Conservation (phyloP, 2,329 filamentous ascomycete genomes). For the Venturia oleaginea region DNA sequence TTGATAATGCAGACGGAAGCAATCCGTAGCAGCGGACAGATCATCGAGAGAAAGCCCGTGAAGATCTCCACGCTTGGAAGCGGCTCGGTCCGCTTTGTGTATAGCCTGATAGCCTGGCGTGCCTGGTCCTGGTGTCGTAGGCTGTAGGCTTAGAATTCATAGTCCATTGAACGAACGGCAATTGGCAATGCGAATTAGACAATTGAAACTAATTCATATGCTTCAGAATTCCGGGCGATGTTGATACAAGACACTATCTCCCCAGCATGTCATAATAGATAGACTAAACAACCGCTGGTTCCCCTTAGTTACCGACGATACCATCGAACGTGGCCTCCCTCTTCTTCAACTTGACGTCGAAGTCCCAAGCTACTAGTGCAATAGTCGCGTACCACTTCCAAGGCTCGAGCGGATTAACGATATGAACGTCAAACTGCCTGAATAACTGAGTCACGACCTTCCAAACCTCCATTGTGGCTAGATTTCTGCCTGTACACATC, state of each 20-base stretch:
- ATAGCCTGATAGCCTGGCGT: too few relatives aligned
- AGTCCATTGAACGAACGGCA: too few relatives aligned
- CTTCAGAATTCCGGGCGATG: too few relatives aligned
- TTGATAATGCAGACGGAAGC: background rate
- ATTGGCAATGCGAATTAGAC: too few relatives aligned
- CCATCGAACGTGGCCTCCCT: background rate
- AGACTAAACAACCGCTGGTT: too few relatives aligned
- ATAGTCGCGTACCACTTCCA: background rate
- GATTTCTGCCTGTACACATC: slow-evolving; percentile 27
- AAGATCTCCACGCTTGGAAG: background rate
- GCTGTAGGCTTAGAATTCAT: too few relatives aligned
- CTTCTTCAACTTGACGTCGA: background rate
- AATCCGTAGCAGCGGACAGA: background rate
- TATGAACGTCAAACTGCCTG: slow-evolving; percentile 10
- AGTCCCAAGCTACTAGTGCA: background rate
- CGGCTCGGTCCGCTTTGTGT: background rate
- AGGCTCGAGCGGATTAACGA: slow-evolving; percentile 10
- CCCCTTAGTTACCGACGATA: background rate
- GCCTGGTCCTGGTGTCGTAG: too few relatives aligned
- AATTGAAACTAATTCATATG: too few relatives aligned
- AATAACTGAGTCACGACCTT: slow-evolving; percentile 34
- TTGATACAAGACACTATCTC: too few relatives aligned
- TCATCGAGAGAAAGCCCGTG: background rate
- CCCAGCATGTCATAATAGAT: too few relatives aligned
- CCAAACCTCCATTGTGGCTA: slow-evolving; percentile 29